These are phyloP conservation scores for Penicillium thymicola DNA, from an alignment of 2,329 filamentous ascomycete species.

Conservation along the genomic window DNA sequence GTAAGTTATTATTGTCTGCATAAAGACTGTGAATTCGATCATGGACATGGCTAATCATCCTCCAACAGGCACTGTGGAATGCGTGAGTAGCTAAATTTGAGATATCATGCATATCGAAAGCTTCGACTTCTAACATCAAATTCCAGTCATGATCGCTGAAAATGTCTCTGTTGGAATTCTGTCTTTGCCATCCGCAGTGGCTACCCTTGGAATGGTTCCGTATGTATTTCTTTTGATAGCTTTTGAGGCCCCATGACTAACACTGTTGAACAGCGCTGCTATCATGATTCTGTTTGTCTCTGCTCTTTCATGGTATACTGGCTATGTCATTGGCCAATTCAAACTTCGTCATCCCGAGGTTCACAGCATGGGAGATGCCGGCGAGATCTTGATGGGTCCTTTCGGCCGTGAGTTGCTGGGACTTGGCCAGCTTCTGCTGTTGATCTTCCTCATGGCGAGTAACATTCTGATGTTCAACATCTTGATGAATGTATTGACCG, in stretches of 20 bases:
- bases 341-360: conserved; percentile 57
- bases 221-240: conserved; percentile 23
- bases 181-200: conserved; percentile 53
- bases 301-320: conserved; percentile 56
- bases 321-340: conserved; percentile 59
- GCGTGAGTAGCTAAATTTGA: conserved; percentile 27
- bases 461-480: conserved; percentile 68
- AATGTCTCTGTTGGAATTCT: conserved; percentile 58
- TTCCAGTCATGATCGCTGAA: conserved; percentile 55
- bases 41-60: conserved; percentile 5
- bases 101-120: background rate
- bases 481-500: conserved; percentile 62
- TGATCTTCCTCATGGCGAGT: conserved; percentile 67
- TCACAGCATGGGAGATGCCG: conserved; percentile 66
- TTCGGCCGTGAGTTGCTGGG: conserved; percentile 62
- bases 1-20: conserved; percentile 13
- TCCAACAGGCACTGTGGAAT: conserved; percentile 35
- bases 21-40: background rate
- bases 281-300: conserved; percentile 55
- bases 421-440: conserved; percentile 58
- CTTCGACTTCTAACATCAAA: conserved; percentile 8
- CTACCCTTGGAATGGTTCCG: conserved; percentile 54
- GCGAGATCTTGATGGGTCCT: conserved; percentile 59
- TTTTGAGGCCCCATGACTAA: background rate
- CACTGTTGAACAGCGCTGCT: conserved; percentile 38